phyloP scores from a whole-genome alignment of 371 early-diverging fungal species.

The Actinomucor elegans region DNA sequence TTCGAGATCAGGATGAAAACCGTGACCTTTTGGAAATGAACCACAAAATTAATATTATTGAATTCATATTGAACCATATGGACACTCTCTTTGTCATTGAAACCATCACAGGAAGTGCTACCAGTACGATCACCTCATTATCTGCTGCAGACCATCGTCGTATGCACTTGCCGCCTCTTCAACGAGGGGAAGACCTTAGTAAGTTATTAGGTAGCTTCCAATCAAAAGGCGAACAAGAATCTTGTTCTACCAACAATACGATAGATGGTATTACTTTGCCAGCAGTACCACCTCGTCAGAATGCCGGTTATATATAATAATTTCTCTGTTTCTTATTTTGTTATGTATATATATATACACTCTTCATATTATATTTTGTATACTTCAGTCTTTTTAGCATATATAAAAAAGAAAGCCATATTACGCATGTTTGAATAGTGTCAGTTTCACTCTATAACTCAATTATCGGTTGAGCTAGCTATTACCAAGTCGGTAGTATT shows the following conservation, averaged over 20 bases:
- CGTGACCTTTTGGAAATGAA: constrained; percentile 81
- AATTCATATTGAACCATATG: constrained; percentile 58
- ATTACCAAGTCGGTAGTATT: no score
- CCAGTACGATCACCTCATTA: constrained; percentile 3
- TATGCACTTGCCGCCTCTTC: constrained; percentile 17
- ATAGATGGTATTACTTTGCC: constrained; percentile 17
- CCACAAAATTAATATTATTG: constrained; percentile 71
- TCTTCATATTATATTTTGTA: neutral
- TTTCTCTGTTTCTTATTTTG: neutral
- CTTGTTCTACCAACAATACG: neutral
- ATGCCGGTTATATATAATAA: constrained; percentile 33
- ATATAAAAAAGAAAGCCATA: no score
- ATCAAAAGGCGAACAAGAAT: neutral
- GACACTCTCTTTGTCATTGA: constrained; percentile 29
- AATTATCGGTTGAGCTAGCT: no score
- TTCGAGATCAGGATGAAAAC: constrained; percentile 66
- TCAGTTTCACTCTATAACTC: no score
- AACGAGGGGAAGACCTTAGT: constrained; percentile 31
- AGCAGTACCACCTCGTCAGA: constrained; percentile 41
- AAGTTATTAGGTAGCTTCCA: constrained; percentile 18
- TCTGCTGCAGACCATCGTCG: constrained; percentile 7
- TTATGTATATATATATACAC: neutral
- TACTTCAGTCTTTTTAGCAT: no score
- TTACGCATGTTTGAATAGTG: no score
- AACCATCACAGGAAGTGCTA: constrained; percentile 9